Base-by-base conservation (phyloP, 163 green algal species). In the Volvox carteri region DNA sequence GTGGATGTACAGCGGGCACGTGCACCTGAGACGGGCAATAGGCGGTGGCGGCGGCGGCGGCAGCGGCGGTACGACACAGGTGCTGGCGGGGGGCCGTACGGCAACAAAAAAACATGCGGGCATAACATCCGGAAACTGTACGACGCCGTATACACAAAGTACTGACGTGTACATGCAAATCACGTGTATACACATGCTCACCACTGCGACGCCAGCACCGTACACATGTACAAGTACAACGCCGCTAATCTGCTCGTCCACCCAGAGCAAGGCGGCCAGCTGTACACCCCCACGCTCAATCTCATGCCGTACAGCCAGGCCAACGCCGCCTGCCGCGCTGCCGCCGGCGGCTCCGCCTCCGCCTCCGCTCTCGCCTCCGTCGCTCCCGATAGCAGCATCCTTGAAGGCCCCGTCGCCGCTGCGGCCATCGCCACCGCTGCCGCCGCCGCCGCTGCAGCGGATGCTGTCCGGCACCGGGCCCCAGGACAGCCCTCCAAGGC, bases 1-100 rank as follows among this genome's bases (percentile, higher is more conserved):
- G 78, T 12, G 78, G 78, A 58, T 86, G 78, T 28, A 75, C 39
- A 56, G 78, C 39, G 4, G 78, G 78, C 11, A 86, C 25, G 56
- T 86, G 78, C 30, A 86, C 30, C 78, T 86, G 78, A 11, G 75
- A 23, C 25, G n/a, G n/a, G n/a, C n/a, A n/a, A n/a, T n/a, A n/a
- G n/a, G n/a, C n/a, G n/a, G n/a, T n/a, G n/a, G n/a, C n/a, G n/a
- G n/a, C n/a, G n/a, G n/a, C n/a, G n/a, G n/a, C n/a, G n/a, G n/a
- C n/a, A n/a, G n/a, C n/a, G n/a, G n/a, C n/a, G n/a, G n/a, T n/a
- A n/a, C n/a, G n/a, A n/a, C n/a, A n/a, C n/a, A n/a, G n/a, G n/a
- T n/a, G n/a, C n/a, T n/a, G n/a, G n/a, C n/a, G n/a, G n/a, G n/a
- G n/a, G n/a, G n/a, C 33, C 1, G 33, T 58, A 58, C 48, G 14